Evolutionary conservation across 306 rosid species (phyloP), one percentile per base, ranked within the genome.

Genomic region (Malus sylvestris): DNA sequence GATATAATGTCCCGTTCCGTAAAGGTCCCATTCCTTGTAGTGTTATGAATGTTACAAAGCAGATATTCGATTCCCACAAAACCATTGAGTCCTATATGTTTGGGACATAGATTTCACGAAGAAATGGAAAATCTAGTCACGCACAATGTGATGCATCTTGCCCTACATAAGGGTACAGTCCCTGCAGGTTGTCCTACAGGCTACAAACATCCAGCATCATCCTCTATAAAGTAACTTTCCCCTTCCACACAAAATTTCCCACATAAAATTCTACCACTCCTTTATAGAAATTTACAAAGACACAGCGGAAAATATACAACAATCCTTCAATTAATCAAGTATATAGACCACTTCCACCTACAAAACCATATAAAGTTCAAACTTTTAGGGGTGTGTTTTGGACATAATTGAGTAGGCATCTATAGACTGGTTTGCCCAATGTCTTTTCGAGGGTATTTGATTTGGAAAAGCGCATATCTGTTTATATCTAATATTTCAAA

Each of bases 41-140:
- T 19, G 20, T 25, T 59, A 10, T 16, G 77, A 60, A 40, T 20
- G 70, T 75, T 62, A 80, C 53, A 53, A 65, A 53, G 69, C 77
- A 62, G 58, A 62, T 32, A 52, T 51, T 35, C 18, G 67, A 83
- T 68, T 67, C 81, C 67, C 79, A 80, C 70, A 72, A 82, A 68
- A 82, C 55, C 68, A 76, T 68, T 52, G 35, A 75, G 40, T 62
- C 65, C 74, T 60, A 72, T 71, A 68, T 76, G 76, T 83, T 81
- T 71, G 69, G 59, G 78, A 67, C 73, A 78, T 76, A 74, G 68
- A 79, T 79, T 66, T 75, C 69, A 72, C 46, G 27, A 80, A 60
- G 42, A 68, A 64, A 73, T 79, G 83, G 78, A 79, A 82, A 83
- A 81, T 76, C 81, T 76, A 67, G 62, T 71, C 79, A 76, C 79